phyloP scores from a whole-genome alignment of 768 basidiomycete species.

The Lactifluus volemus region DNA sequence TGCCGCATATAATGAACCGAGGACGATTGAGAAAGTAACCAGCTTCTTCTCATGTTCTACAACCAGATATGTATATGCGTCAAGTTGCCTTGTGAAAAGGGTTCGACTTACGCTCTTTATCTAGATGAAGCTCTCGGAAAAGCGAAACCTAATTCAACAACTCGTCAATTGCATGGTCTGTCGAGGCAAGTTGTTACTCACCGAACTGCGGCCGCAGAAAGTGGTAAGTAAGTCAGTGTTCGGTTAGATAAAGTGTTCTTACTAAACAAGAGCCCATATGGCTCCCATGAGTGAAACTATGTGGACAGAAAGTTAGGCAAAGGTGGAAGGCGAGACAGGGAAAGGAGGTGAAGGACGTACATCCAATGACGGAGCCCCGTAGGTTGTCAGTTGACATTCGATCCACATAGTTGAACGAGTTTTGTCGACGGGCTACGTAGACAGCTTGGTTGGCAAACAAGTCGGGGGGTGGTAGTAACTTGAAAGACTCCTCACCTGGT shows the following conservation, averaged over 20 bases:
- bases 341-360: slow-evolving; percentile 17
- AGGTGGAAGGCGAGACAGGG: background rate
- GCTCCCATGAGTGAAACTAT: slow-evolving; percentile 38
- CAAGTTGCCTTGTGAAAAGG: background rate
- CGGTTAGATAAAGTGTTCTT: slow-evolving; percentile 26
- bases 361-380: slow-evolving; percentile 48
- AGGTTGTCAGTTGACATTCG: slow-evolving; percentile 49
- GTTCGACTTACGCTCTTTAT: slow-evolving; percentile 37
- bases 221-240: slow-evolving; percentile 22
- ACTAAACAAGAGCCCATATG: slow-evolving; percentile 59
- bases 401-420: slow-evolving; percentile 51
- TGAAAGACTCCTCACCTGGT: background rate
- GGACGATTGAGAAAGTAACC: slow-evolving; percentile 45
- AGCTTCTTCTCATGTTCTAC: slow-evolving; percentile 37
- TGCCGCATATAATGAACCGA: slow-evolving; percentile 50
- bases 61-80: slow-evolving; percentile 13
- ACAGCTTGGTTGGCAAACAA: background rate
- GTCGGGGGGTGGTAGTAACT: background rate
- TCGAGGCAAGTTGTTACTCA: background rate
- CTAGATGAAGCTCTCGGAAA: slow-evolving; percentile 45
- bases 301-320: background rate
- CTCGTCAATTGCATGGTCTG: background rate
- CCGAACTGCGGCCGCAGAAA: slow-evolving; percentile 21
- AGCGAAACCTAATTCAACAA: slow-evolving; percentile 42
- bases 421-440: slow-evolving; percentile 27